These are phyloP conservation scores for Tricholoma sp. DNA, from an alignment of 768 basidiomycete genomes.

Conservation along the genomic window DNA sequence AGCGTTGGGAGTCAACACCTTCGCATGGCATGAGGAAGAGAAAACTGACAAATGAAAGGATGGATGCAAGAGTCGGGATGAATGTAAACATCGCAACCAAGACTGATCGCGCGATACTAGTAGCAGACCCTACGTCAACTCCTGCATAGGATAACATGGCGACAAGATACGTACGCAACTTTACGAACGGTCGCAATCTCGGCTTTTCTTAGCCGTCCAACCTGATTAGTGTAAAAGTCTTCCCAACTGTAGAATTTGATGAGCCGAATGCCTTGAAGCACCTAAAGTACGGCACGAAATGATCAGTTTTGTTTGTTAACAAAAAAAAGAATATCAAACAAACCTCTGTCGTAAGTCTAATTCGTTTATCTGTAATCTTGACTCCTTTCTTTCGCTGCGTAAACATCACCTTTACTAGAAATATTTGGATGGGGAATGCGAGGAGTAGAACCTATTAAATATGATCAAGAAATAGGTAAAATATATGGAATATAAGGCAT, in stretches of 20 bases:
- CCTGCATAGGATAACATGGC: neutral
- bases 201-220: conserved; percentile 31
- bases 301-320: neutral
- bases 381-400: conserved; percentile 50
- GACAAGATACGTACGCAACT: conserved; percentile 29
- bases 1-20: neutral
- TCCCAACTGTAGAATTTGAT: conserved; percentile 66
- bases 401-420: conserved; percentile 50
- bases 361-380: conserved; percentile 61
- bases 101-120: conserved; percentile 29
- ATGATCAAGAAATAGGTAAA: neutral
- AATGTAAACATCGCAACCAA: conserved; percentile 44
- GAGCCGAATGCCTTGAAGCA: conserved; percentile 62
- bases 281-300: conserved; percentile 21
- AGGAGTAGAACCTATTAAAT: conserved; percentile 40
- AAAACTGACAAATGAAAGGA: conserved; percentile 45
- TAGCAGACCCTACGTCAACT: conserved; percentile 7
- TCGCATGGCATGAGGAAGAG: neutral
- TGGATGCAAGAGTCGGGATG: conserved; percentile 45
- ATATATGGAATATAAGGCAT: conserved; percentile 5
- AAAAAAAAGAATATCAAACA: neutral
- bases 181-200: conserved; percentile 36
- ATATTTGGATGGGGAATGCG: conserved; percentile 53
- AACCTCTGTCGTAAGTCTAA: conserved; percentile 59
- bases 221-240: conserved; percentile 39